These are phyloP conservation scores for Cryptococcus maquisensis DNA, from an alignment of 1,284 basidiomycete species.

Conservation along the genomic window DNA sequence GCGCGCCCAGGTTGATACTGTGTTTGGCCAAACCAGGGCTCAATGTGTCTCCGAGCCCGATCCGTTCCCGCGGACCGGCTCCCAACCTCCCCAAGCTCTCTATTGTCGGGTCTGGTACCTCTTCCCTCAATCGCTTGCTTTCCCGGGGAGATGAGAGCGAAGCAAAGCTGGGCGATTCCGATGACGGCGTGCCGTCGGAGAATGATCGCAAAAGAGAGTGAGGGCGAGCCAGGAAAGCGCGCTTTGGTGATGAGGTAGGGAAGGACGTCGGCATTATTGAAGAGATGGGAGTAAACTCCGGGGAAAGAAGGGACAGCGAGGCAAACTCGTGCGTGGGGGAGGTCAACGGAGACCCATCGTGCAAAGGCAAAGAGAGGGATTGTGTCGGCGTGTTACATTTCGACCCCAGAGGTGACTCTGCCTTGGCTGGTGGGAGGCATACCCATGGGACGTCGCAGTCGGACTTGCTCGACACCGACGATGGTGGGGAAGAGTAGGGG, in stretches of 20 bases:
- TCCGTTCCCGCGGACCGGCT: not conserved
- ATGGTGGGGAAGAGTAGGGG: constrained; percentile 12
- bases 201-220: not conserved
- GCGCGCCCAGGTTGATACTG: too few species aligned
- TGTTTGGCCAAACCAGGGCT: too few species aligned
- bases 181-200: not conserved
- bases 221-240: not conserved
- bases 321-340: constrained; percentile 18
- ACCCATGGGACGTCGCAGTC: constrained; percentile 14
- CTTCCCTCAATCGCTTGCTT: not conserved
- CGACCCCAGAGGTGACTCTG: constrained; percentile 11
- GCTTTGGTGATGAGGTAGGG: not conserved
- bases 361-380: constrained; percentile 6
- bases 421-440: constrained; percentile 22
- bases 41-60: too few species aligned
- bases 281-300: not conserved
- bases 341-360: constrained; percentile 12
- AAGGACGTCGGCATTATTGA: not conserved
- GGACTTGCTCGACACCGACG: constrained; percentile 11
- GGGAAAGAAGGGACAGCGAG: constrained; percentile 7
- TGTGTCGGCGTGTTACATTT: constrained; percentile 10
- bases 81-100: not conserved
- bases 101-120: not conserved
- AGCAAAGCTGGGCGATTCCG: not conserved
- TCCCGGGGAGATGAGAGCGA: not conserved